phyloP scores from a whole-genome alignment of 352 stramenopile species.

The Globisporangium takayamanum region DNA sequence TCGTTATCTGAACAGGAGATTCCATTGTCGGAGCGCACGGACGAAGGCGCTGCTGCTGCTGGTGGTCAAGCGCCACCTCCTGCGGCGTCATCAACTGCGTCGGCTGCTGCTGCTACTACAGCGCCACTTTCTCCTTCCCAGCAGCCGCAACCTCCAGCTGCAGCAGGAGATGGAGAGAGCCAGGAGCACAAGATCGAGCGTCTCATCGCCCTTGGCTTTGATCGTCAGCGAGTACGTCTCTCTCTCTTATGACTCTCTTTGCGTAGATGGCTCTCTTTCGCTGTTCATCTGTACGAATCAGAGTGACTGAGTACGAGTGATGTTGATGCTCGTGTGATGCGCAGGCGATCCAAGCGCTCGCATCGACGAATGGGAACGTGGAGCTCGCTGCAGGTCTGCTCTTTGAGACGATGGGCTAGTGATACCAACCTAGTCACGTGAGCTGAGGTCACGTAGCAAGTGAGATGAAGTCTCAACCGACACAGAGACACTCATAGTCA shows the following conservation, averaged over 20 bases:
- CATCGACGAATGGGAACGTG: conserved; percentile 70
- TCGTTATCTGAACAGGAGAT: conserved; percentile 46
- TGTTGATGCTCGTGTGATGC: background rate
- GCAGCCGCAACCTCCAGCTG: background rate
- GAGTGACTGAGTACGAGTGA: background rate
- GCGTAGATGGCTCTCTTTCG: too few relatives aligned
- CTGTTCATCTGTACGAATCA: background rate
- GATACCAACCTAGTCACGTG: background rate
- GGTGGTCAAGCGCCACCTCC: background rate
- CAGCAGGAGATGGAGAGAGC: conserved; percentile 8
- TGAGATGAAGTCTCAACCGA: background rate
- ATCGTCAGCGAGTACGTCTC: conserved; percentile 38
- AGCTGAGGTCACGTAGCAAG: too few relatives aligned
- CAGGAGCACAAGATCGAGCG: conserved; percentile 54
- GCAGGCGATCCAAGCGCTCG: conserved; percentile 55
- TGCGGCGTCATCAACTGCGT: conserved; percentile 16
- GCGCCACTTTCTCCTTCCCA: conserved; percentile 12
- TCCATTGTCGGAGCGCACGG: conserved; percentile 44
- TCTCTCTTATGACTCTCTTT: background rate
- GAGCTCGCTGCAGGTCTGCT: conserved; percentile 76
- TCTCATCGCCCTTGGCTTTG: conserved; percentile 63
- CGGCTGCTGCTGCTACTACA: conserved; percentile 9
- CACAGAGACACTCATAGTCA: background rate
- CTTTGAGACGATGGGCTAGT: conserved; percentile 58
- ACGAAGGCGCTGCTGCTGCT: conserved; percentile 16